Conservation (phyloP, 768 basidiomycete species). For the Kwoniella mangroviensis region DNA sequence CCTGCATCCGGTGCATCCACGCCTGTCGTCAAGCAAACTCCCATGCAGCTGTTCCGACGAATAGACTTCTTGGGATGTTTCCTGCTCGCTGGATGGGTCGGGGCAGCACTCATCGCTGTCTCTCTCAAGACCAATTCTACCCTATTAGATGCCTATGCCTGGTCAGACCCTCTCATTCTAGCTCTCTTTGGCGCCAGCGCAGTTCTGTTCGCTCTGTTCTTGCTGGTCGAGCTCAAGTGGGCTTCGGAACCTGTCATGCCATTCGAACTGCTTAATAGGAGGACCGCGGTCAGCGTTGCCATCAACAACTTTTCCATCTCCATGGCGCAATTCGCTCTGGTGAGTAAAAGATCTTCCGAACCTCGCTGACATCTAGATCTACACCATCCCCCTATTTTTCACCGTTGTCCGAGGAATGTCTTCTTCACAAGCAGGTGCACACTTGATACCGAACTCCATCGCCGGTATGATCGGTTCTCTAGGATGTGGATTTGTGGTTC, state of each 20-base stretch:
- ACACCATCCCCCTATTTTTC: slow-evolving; percentile 88
- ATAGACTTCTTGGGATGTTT: slow-evolving; percentile 54
- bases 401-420: slow-evolving; percentile 76
- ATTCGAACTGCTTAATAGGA: slow-evolving; percentile 71
- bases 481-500: slow-evolving; percentile 75
- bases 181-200: slow-evolving; percentile 68
- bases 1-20: slow-evolving; percentile 16
- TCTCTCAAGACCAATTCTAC: slow-evolving; percentile 56
- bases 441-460: slow-evolving; percentile 85
- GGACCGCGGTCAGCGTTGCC: slow-evolving; percentile 81
- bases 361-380: slow-evolving; percentile 60
- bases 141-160: slow-evolving; percentile 74
- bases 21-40: slow-evolving; percentile 10
- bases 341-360: neutral
- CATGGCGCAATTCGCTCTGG: slow-evolving; percentile 45
- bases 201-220: slow-evolving; percentile 67
- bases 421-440: slow-evolving; percentile 75
- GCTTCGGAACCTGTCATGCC: slow-evolving; percentile 91
- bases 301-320: slow-evolving; percentile 70
- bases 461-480: slow-evolving; percentile 86
- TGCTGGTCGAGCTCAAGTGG: slow-evolving; percentile 77
- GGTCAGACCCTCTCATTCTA: slow-evolving; percentile 69
- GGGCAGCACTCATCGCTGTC: slow-evolving; percentile 53
- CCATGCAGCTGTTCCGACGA: slow-evolving; percentile 28
- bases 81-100: slow-evolving; percentile 49